Evolutionary conservation across 2,329 filamentous ascomycete species (phyloP).

Genomic region (Nothopassalora personata): DNA sequence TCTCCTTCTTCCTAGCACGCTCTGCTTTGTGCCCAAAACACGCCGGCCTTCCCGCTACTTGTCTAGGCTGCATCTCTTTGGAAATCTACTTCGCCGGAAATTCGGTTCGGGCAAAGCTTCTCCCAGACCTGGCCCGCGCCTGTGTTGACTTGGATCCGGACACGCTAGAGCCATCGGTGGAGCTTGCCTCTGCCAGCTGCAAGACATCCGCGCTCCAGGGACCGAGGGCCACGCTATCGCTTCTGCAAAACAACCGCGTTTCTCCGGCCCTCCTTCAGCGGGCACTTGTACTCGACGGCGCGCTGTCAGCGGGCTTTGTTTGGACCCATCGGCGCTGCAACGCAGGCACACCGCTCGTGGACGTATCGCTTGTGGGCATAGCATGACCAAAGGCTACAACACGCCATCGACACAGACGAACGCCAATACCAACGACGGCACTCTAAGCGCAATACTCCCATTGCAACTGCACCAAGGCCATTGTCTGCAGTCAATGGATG

Average conservation of each 20-base stretch:
- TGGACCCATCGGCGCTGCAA: conserved; percentile 31
- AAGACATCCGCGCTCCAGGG: conserved; percentile 46
- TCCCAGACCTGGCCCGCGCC: conserved; percentile 16
- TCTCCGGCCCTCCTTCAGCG: conserved; percentile 28
- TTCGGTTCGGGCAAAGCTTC: conserved; percentile 25
- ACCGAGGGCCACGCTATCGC: conserved; percentile 40
- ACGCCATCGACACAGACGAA: conserved; percentile 23
- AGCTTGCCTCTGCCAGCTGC: conserved; percentile 36
- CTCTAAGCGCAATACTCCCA: conserved; percentile 37
- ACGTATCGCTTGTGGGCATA: conserved; percentile 26
- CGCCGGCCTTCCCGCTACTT: conserved; percentile 23
- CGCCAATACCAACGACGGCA: conserved; percentile 37
- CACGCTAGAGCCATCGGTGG: conserved; percentile 31
- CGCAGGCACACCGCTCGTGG: conserved; percentile 19
- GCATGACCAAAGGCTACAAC: conserved; percentile 44
- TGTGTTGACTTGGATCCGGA: conserved; percentile 19
- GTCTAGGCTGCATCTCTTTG: conserved; percentile 23
- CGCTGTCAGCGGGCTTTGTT: conserved; percentile 32
- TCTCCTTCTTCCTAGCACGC: conserved; percentile 24
- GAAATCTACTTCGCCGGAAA: conserved; percentile 24
- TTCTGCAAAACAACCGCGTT: conserved; percentile 33
- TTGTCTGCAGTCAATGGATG: conserved; percentile 49
- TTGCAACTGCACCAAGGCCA: conserved; percentile 34
- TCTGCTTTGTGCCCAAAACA: conserved; percentile 16
- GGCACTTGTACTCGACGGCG: conserved; percentile 34